These are phyloP conservation scores for Arachis monticola DNA, from an alignment of 331 rosid species.

Conservation along the genomic window DNA sequence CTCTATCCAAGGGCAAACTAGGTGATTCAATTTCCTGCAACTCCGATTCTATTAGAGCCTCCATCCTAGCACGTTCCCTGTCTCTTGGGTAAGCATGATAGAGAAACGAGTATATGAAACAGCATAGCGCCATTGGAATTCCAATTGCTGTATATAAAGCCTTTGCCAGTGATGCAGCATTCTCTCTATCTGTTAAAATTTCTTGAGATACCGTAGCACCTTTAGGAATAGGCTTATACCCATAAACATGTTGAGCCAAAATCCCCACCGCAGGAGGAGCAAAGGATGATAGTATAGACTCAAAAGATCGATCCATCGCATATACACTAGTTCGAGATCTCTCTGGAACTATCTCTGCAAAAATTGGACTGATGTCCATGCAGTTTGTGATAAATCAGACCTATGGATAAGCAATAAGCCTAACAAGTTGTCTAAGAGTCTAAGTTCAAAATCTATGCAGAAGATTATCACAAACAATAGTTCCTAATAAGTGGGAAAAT, in stretches of 20 bases:
- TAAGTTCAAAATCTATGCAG: too few species aligned
- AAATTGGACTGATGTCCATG: constrained; percentile 66
- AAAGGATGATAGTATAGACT: constrained; percentile 70
- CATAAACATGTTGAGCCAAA: constrained; percentile 70
- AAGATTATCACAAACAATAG: not conserved
- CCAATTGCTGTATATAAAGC: constrained; percentile 72
- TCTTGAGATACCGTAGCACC: constrained; percentile 51
- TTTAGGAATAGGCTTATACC: constrained; percentile 61
- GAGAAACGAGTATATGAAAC: constrained; percentile 68
- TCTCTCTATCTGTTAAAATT: constrained; percentile 63
- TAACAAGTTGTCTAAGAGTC: not conserved
- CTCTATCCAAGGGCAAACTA: constrained; percentile 46
- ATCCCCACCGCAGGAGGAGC: constrained; percentile 79
- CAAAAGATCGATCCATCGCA: constrained; percentile 74
- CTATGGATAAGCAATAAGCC: not conserved
- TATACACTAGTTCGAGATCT: constrained; percentile 72
- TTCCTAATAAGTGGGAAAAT: constrained; percentile 12
- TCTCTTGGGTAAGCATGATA: constrained; percentile 73
- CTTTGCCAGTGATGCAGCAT: constrained; percentile 70
- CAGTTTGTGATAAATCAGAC: constrained; percentile 3
- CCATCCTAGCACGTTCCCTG: constrained; percentile 68
- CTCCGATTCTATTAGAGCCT: constrained; percentile 57
- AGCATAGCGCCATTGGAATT: constrained; percentile 69
- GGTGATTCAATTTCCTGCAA: constrained; percentile 50
- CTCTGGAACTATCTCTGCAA: constrained; percentile 88